phyloP scores from a whole-genome alignment of 768 basidiomycete genomes.

The Kwoniella botswanensis region DNA sequence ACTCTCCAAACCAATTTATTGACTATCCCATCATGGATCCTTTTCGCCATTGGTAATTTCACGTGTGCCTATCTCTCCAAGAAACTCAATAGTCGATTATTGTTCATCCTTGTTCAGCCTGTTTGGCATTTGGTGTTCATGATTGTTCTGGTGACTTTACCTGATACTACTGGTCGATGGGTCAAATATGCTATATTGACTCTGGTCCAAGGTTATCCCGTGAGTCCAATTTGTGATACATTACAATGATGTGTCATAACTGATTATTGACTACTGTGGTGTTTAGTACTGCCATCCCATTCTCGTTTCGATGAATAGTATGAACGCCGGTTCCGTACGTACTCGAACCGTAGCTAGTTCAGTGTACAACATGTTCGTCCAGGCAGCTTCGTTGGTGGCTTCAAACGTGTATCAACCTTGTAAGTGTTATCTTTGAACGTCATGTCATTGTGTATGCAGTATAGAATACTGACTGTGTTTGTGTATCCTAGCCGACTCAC shows the following conservation, averaged over 20 bases:
- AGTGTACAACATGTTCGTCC: slow-evolving; percentile 72
- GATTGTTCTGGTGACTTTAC: slow-evolving; percentile 64
- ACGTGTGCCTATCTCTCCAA: slow-evolving; percentile 65
- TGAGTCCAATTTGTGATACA: slow-evolving; percentile 5
- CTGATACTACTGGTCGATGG: slow-evolving; percentile 40
- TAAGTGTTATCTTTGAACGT: slow-evolving; percentile 8
- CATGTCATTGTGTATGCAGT: neutral
- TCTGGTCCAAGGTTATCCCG: slow-evolving; percentile 64
- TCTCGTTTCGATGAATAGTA: slow-evolving; percentile 38
- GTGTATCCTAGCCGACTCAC: slow-evolving; percentile 21
- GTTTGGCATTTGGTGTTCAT: slow-evolving; percentile 71
- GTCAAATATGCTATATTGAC: slow-evolving; percentile 35
- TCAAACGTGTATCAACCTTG: slow-evolving; percentile 66
- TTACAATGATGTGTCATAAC: neutral
- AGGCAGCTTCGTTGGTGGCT: slow-evolving; percentile 58
- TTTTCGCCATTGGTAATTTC: slow-evolving; percentile 63
- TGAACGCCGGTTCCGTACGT: slow-evolving; percentile 67
- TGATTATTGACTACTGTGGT: neutral
- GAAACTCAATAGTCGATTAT: slow-evolving; percentile 65
- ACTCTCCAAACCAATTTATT: slow-evolving; percentile 70
- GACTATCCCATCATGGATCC: slow-evolving; percentile 66
- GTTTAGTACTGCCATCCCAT: slow-evolving; percentile 40
- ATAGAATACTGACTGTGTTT: neutral
- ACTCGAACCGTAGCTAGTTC: slow-evolving; percentile 63
- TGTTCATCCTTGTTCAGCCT: slow-evolving; percentile 64